Evolutionary conservation across 176 grass and related monocot species (phyloP).

Genomic region (Eragrostis nindensis): DNA sequence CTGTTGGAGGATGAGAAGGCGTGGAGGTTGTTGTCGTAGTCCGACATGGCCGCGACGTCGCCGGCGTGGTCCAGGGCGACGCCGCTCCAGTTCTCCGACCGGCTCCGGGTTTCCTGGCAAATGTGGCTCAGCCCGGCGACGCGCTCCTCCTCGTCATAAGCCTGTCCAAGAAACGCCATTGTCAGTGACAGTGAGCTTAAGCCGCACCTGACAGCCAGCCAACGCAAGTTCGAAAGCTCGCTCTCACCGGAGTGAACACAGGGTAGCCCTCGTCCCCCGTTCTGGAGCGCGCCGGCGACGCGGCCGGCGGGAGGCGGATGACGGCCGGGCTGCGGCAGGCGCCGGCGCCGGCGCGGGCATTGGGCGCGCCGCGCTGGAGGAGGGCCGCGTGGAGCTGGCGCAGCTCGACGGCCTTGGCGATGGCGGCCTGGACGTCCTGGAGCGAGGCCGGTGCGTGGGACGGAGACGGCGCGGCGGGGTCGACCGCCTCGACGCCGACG

Average conservation of each 20-base stretch:
- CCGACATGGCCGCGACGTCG: constrained; percentile 61
- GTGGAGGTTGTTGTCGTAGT: constrained; percentile 52
- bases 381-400: constrained; percentile 85
- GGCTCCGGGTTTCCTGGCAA: constrained; percentile 70
- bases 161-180: constrained; percentile 49
- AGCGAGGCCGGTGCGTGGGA: constrained; percentile 31
- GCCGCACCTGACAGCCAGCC: neutral
- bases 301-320: constrained; percentile 57
- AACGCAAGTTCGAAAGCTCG: neutral
- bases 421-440: constrained; percentile 69
- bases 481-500: constrained; percentile 31
- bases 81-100: constrained; percentile 78
- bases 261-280: constrained; percentile 70
- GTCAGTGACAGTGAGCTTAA: constrained; percentile 7
- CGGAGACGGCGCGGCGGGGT: constrained; percentile 23
- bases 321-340: constrained; percentile 58
- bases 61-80: constrained; percentile 52
- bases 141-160: constrained; percentile 63
- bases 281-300: constrained; percentile 64
- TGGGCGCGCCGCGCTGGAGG: constrained; percentile 51
- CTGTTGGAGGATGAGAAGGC: constrained; percentile 69
- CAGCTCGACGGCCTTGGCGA: constrained; percentile 89
- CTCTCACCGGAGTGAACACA: constrained; percentile 87
- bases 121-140: constrained; percentile 52
- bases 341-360: constrained; percentile 21